Evolutionary conservation across 2,329 filamentous ascomycete species (phyloP).

Genomic region (Aspergillus flavus): DNA sequence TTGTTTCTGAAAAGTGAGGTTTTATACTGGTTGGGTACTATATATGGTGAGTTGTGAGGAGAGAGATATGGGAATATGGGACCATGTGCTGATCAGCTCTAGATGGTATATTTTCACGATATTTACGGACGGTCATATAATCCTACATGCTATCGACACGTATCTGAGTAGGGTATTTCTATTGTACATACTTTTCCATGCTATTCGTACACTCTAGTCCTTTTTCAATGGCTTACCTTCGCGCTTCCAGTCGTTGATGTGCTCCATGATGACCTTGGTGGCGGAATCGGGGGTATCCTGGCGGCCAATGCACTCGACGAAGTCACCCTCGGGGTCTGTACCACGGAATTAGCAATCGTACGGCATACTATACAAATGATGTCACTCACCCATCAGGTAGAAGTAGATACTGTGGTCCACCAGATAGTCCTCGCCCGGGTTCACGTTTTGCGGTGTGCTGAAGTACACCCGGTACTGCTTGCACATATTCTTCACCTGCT

Average conservation of each 20-base stretch:
- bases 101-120: background rate
- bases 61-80: background rate
- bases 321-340: slow-evolving; percentile 89
- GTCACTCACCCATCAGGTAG: slow-evolving; percentile 79
- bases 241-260: slow-evolving; percentile 77
- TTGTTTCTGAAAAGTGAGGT: background rate
- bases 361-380: background rate
- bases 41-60: background rate
- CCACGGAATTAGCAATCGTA: slow-evolving; percentile 8
- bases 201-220: slow-evolving; percentile 22
- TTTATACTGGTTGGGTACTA: background rate
- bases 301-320: slow-evolving; percentile 92
- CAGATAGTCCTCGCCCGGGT: slow-evolving; percentile 92
- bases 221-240: slow-evolving; percentile 55
- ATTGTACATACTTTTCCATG: slow-evolving; percentile 24
- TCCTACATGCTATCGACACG: slow-evolving; percentile 4
- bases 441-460: slow-evolving; percentile 83
- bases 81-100: background rate
- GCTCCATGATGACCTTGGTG: slow-evolving; percentile 79
- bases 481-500: slow-evolving; percentile 90
- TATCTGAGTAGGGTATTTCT: slow-evolving; percentile 31
- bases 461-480: slow-evolving; percentile 98
- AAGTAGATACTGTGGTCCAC: slow-evolving; percentile 99
- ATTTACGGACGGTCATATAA: background rate
- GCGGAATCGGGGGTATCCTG: slow-evolving; percentile 90